phyloP scores from a whole-genome alignment of 305 asterid genomes.

The Fraxinus angustifolia region DNA sequence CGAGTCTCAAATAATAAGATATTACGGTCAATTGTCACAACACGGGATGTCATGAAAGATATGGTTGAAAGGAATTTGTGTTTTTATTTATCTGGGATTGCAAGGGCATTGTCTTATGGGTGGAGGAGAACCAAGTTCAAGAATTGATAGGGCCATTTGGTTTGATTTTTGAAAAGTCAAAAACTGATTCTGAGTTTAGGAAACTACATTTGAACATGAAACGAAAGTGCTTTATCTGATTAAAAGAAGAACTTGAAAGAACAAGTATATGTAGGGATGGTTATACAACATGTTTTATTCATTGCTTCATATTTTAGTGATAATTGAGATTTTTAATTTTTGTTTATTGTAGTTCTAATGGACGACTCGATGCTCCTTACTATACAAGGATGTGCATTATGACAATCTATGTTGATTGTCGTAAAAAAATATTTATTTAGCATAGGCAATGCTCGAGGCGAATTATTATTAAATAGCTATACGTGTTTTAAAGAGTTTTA shows the following conservation, averaged over 20 bases:
- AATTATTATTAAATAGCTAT: neutral
- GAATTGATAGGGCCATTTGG: neutral
- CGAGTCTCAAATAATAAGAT: neutral
- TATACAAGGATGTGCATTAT: neutral
- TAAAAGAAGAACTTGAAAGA: too few relatives aligned
- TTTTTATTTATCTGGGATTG: neutral
- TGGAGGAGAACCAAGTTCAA: neutral
- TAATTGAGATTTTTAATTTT: too few relatives aligned
- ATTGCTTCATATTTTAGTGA: too few relatives aligned
- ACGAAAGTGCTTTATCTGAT: neutral
- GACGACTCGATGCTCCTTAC: neutral
- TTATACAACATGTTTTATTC: too few relatives aligned
- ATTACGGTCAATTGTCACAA: neutral
- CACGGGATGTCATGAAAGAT: neutral
- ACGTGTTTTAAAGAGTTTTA: neutral
- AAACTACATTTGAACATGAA: neutral
- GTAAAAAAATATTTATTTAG: neutral
- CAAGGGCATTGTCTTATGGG: neutral
- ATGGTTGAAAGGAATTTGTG: neutral
- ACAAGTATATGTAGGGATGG: too few relatives aligned
- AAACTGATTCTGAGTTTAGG: too few relatives aligned
- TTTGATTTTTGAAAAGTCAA: neutral
- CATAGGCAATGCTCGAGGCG: neutral
- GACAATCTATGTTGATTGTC: neutral
- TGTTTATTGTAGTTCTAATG: too few relatives aligned